These are phyloP conservation scores for Penicillium cataractarum DNA, from an alignment of 495 filamentous ascomycete species.

Conservation along the genomic window DNA sequence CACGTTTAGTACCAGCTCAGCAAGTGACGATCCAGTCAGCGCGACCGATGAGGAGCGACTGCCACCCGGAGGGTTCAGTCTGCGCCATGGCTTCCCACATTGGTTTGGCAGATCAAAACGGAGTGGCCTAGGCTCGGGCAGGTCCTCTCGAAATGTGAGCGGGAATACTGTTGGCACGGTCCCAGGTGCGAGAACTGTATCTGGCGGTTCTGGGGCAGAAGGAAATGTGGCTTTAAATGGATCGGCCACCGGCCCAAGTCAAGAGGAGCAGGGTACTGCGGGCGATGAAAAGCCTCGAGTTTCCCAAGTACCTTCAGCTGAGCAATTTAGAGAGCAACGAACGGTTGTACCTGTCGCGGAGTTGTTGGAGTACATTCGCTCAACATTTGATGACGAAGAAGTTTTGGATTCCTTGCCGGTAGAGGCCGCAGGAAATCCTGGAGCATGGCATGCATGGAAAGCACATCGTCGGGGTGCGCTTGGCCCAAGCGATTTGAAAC, in stretches of 20 bases:
- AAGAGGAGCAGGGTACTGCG: conserved; percentile 10
- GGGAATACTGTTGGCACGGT: conserved; percentile 21
- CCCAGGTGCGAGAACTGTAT: neutral
- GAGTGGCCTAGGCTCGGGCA: conserved; percentile 33
- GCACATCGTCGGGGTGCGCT: conserved; percentile 55
- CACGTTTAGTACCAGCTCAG: conserved; percentile 78
- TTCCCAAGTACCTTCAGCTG: conserved; percentile 20
- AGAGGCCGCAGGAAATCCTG: conserved; percentile 81
- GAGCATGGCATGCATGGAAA: conserved; percentile 90
- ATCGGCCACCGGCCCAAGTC: neutral
- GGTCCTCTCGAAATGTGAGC: conserved; percentile 44
- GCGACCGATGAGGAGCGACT: conserved; percentile 79
- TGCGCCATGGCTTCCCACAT: conserved; percentile 84
- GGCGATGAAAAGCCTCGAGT: conserved; percentile 10
- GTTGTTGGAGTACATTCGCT: conserved; percentile 77
- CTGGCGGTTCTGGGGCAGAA: conserved; percentile 4
- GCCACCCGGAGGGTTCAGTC: conserved; percentile 83
- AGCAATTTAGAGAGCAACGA: conserved; percentile 27
- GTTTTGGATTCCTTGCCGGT: conserved; percentile 79
- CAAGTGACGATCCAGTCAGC: conserved; percentile 71
- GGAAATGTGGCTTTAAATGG: neutral
- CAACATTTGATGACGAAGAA: conserved; percentile 74
- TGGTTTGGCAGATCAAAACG: conserved; percentile 70
- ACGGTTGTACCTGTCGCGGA: conserved; percentile 39
- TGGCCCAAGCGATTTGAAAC: conserved; percentile 27